These are phyloP conservation scores for Dorcoceras hygrometricum DNA, from an alignment of 257 asterid genomes.

Conservation along the genomic window DNA sequence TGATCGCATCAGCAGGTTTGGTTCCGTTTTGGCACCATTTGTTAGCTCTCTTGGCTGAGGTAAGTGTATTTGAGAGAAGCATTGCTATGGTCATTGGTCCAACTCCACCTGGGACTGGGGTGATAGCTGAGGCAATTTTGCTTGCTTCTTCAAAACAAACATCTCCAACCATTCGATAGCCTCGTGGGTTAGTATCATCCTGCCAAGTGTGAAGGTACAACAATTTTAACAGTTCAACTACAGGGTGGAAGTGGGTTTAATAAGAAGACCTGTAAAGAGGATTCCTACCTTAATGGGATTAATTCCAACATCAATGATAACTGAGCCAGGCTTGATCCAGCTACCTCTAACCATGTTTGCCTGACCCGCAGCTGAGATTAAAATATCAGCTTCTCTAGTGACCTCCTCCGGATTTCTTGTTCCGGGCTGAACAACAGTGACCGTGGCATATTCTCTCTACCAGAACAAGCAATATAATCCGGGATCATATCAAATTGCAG, in stretches of 20 bases:
- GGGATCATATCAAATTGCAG: not conserved
- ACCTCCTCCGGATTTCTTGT: slow-evolving; percentile 77
- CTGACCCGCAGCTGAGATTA: slow-evolving; percentile 77
- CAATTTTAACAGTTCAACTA: not conserved
- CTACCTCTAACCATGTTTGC: slow-evolving; percentile 91
- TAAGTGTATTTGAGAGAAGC: slow-evolving; percentile 83
- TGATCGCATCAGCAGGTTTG: not conserved
- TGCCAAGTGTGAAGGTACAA: slow-evolving; percentile 26
- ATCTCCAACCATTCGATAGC: slow-evolving; percentile 83
- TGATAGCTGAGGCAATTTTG: slow-evolving; percentile 89
- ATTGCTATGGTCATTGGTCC: slow-evolving; percentile 99
- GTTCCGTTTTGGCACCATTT: not conserved
- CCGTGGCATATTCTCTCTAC: slow-evolving; percentile 92
- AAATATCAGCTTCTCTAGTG: slow-evolving; percentile 74
- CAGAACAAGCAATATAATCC: slow-evolving; percentile 15
- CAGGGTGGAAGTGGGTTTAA: not conserved
- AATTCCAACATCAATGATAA: slow-evolving; percentile 84
- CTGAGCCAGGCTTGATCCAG: slow-evolving; percentile 94
- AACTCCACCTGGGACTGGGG: slow-evolving; percentile 98
- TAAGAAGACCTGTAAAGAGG: not conserved
- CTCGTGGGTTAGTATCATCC: slow-evolving; percentile 64
- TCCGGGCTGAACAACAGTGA: slow-evolving; percentile 78
- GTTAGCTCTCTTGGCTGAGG: slow-evolving; percentile 70
- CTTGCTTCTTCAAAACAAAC: slow-evolving; percentile 88
- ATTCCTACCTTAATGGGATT: slow-evolving; percentile 69